These are phyloP conservation scores for Myxozyma neglecta DNA, from an alignment of 805 yeast genomes.

Conservation along the genomic window DNA sequence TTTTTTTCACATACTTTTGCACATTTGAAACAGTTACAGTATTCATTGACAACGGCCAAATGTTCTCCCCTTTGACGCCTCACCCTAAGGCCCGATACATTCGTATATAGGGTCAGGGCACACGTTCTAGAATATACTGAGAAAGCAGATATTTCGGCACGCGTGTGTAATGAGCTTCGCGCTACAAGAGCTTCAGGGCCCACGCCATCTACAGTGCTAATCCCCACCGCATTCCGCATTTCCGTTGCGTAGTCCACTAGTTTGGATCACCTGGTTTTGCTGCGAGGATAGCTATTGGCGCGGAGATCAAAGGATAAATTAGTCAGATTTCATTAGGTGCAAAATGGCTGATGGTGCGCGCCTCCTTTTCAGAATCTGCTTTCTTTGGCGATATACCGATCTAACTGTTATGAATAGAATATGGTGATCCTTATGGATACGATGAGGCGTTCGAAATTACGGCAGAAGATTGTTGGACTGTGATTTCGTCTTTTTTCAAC, in stretches of 20 bases:
- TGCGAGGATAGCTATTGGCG: neutral
- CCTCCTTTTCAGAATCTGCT: neutral
- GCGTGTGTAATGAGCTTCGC: neutral
- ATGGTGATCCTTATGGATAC: slow-evolving; percentile 64
- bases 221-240: neutral
- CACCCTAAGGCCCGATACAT: no score
- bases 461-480: slow-evolving; percentile 99
- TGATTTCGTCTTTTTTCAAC: slow-evolving; percentile 91
- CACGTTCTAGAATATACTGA: neutral
- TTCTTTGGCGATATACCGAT: neutral
- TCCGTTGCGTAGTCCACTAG: slow-evolving; percentile 12
- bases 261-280: slow-evolving; percentile 13
- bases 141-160: slow-evolving; percentile 2
- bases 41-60: no score
- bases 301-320: neutral
- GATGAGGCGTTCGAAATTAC: slow-evolving; percentile 77
- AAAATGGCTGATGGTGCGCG: slow-evolving; percentile 26
- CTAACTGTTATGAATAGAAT: slow-evolving; percentile 11
- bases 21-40: no score
- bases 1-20: no score
- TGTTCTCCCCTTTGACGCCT: no score
- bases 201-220: neutral
- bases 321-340: neutral
- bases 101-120: neutral
- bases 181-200: neutral